These are phyloP conservation scores for Phaeomoniella chlamydospora DNA, from an alignment of 2,329 filamentous ascomycete species.

Conservation along the genomic window DNA sequence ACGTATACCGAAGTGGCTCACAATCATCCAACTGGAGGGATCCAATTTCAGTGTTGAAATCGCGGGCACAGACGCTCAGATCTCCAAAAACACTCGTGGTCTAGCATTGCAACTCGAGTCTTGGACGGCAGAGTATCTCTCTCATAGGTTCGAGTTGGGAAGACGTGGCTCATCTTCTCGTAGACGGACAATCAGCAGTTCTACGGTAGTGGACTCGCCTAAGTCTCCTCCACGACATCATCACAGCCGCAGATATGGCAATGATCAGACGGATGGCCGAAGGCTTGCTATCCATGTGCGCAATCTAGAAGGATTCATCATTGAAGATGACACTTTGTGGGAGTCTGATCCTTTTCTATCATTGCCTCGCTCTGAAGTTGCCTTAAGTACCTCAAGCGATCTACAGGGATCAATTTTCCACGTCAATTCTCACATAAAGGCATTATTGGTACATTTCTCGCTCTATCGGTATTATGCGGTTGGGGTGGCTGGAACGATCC, in stretches of 20 bases:
- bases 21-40: conserved; percentile 71
- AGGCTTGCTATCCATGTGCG: conserved; percentile 67
- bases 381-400: conserved; percentile 73
- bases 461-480: conserved; percentile 86
- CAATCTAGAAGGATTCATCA: conserved; percentile 77
- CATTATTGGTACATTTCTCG: conserved; percentile 75
- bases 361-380: conserved; percentile 75
- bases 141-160: conserved; percentile 56
- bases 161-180: conserved; percentile 37
- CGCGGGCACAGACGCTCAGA: conserved; percentile 70
- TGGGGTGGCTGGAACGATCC: conserved; percentile 63
- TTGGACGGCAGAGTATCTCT: conserved; percentile 79
- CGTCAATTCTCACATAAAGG: conserved; percentile 66
- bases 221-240: conserved; percentile 29
- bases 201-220: conserved; percentile 52
- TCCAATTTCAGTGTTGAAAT: conserved; percentile 83
- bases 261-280: conserved; percentile 59
- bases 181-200: conserved; percentile 59
- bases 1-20: conserved; percentile 67
- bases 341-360: conserved; percentile 76
- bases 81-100: conserved; percentile 70
- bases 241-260: conserved; percentile 8
- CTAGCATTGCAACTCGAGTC: conserved; percentile 76
- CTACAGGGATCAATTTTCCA: conserved; percentile 78
- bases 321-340: conserved; percentile 73